Base-by-base conservation (phyloP, 768 basidiomycete species). In the Calocybe cyanea region DNA sequence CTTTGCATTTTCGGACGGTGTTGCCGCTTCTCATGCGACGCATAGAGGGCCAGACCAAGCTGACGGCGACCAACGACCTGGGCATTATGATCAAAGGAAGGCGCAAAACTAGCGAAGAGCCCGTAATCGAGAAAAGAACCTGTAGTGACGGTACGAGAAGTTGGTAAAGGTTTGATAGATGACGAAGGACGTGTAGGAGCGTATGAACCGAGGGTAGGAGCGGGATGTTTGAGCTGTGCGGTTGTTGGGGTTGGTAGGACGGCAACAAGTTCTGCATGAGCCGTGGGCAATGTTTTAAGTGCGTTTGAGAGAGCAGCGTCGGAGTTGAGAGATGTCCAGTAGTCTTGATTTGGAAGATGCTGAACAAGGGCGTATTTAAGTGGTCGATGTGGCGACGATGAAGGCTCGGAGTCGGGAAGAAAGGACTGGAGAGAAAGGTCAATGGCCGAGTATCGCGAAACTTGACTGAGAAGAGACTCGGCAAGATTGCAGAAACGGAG, bases 41-140 rank as follows among this genome's bases (percentile, higher is more conserved):
- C 68, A 61, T 71, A 81, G 20, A 82, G 62, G 9, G 81, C 63
- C 58, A 86, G 77, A 11, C 78, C 81, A 45, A 91, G 69, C 41
- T 76, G 69, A 1, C 68, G 62, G 44, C 78, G 71, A 3, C 87
- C 87, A 5, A 90, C 65, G 55, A 87, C 78, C 39, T 78, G 75
- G n/a, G 82, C 82, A 48, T 87, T 83, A 52, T 87, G 84, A 48
- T 88, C 85, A 60, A 87, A 91, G 8, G 73, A 68, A 1, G 89
- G 89, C 0, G 89, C 88, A 63, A 92, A 92, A 57, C 77, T 83
- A 6, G 87, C 65, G 56, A 72, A 85, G 10, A 74, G 72, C 0
- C 89, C 90, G 56, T 92, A 92, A 62, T 92, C 85, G 6, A 92
- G 68, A 58, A 91, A 91, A 0, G 72, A 63, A 43, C 85, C 87